These are phyloP conservation scores for Agrocybe pediades DNA, from an alignment of 768 basidiomycete genomes.

Conservation along the genomic window DNA sequence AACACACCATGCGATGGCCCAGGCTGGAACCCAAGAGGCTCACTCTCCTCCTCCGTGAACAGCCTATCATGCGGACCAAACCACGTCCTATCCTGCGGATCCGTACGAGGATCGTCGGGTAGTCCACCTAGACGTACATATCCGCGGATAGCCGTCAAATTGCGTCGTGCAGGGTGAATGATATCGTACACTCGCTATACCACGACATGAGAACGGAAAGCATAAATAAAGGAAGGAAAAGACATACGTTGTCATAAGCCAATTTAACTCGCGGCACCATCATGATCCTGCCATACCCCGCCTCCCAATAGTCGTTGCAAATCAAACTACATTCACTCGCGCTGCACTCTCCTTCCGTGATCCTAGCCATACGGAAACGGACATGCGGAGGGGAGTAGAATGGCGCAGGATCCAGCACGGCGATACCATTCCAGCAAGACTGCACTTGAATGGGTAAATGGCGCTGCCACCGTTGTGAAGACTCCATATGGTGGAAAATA, in stretches of 20 bases:
- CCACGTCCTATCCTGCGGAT: constrained; percentile 98
- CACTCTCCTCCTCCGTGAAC: constrained; percentile 87
- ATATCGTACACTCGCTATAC: constrained; percentile 88
- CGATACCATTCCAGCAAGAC: constrained; percentile 98
- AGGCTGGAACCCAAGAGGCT: constrained; percentile 70
- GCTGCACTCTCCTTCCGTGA: constrained; percentile 89
- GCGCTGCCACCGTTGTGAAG: constrained; percentile 79
- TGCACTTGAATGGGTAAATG: constrained; percentile 97
- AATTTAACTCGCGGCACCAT: constrained; percentile 98
- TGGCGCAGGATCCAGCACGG: constrained; percentile 92
- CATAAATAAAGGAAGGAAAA: not conserved
- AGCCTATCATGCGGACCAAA: constrained; percentile 96
- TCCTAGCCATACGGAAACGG: constrained; percentile 92
- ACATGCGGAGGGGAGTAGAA: constrained; percentile 92
- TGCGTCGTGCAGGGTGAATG: constrained; percentile 87
- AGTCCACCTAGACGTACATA: constrained; percentile 92
- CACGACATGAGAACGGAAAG: not conserved
- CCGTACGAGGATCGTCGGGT: constrained; percentile 93
- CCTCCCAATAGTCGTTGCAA: constrained; percentile 98
- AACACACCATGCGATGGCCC: constrained; percentile 87
- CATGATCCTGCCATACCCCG: constrained; percentile 94
- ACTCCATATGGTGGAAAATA: constrained; percentile 85
- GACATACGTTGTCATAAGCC: constrained; percentile 85
- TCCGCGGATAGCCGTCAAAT: constrained; percentile 94
- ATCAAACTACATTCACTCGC: constrained; percentile 96